Percentiles rank a stretch among this genome's conserved stretches.
Conservation (phyloP, 2,329 filamentous ascomycete species). For the Calonectria hongkongensis region DNA sequence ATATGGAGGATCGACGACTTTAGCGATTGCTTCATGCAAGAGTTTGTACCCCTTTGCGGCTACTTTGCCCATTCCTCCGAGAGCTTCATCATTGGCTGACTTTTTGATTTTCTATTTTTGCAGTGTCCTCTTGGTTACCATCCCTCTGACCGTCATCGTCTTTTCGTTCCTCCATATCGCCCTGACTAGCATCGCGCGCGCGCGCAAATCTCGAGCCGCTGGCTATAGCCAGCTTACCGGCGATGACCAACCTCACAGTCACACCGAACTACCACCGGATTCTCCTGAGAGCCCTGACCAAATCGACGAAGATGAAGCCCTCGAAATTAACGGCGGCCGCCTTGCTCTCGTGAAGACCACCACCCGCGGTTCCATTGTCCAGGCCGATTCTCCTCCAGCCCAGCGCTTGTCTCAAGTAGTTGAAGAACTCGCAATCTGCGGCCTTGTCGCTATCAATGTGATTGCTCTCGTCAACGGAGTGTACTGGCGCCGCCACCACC, state of each 20-base stretch:
- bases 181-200: slow-evolving; percentile 73
- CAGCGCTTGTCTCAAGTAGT: slow-evolving; percentile 82
- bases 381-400: slow-evolving; percentile 84
- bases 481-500: slow-evolving; percentile 74
- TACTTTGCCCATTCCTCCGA: neutral
- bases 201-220: slow-evolving; percentile 67
- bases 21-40: slow-evolving; percentile 77
- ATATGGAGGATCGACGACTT: slow-evolving; percentile 80
- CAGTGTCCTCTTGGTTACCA: slow-evolving; percentile 77
- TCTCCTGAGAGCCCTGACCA: slow-evolving; percentile 64
- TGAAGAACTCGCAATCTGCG: slow-evolving; percentile 85
- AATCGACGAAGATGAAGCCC: slow-evolving; percentile 75
- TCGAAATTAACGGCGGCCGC: slow-evolving; percentile 75
- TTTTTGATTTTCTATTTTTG: slow-evolving; percentile 32
- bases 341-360: slow-evolving; percentile 76
- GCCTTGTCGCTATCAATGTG: slow-evolving; percentile 81
- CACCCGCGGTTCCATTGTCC: slow-evolving; percentile 79
- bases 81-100: slow-evolving; percentile 38
- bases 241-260: slow-evolving; percentile 64
- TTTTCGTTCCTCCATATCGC: slow-evolving; percentile 82
- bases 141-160: slow-evolving; percentile 83
- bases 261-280: slow-evolving; percentile 72
- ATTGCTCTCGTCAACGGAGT: slow-evolving; percentile 76
- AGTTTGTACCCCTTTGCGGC: slow-evolving; percentile 71
- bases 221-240: slow-evolving; percentile 74